Evolutionary conservation across 2,329 filamentous ascomycete species (phyloP).

Genomic region (Domatiomyces globalis): DNA sequence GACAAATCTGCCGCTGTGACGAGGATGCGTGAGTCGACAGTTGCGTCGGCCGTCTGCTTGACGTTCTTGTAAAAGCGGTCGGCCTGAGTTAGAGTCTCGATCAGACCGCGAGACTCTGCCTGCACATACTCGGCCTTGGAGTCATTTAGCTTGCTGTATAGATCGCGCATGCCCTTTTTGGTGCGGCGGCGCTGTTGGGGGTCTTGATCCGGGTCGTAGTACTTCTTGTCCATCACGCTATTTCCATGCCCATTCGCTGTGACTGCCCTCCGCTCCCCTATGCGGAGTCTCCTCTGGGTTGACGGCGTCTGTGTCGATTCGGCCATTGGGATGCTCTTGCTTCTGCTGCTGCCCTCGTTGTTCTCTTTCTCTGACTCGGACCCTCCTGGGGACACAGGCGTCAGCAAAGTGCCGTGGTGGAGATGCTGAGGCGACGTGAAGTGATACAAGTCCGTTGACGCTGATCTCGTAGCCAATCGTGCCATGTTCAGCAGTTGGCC

Average conservation of each 20-base stretch:
- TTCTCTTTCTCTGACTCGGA: constrained; percentile 40
- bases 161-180: constrained; percentile 53
- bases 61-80: constrained; percentile 54
- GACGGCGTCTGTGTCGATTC: not conserved
- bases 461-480: constrained; percentile 8
- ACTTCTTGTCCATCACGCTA: constrained; percentile 30
- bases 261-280: not conserved
- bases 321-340: constrained; percentile 22
- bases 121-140: constrained; percentile 54
- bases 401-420: constrained; percentile 1
- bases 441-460: constrained; percentile 28
- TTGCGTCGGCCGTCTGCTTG: constrained; percentile 80
- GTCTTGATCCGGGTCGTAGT: constrained; percentile 73
- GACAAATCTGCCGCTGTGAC: constrained; percentile 68
- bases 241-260: not conserved
- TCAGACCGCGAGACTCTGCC: constrained; percentile 49
- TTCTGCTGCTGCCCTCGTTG: constrained; percentile 25
- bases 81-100: constrained; percentile 50
- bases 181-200: constrained; percentile 57
- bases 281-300: not conserved
- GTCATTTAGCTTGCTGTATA: constrained; percentile 50
- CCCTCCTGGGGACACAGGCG: constrained; percentile 21
- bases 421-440: constrained; percentile 6
- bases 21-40: constrained; percentile 75
- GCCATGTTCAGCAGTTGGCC: constrained; percentile 12